A percentile compares a stretch with the other conserved stretches of the same genome.
These are phyloP conservation scores for Seminavis robusta DNA, from an alignment of 108 stramenopile genomes.

Conservation along the genomic window DNA sequence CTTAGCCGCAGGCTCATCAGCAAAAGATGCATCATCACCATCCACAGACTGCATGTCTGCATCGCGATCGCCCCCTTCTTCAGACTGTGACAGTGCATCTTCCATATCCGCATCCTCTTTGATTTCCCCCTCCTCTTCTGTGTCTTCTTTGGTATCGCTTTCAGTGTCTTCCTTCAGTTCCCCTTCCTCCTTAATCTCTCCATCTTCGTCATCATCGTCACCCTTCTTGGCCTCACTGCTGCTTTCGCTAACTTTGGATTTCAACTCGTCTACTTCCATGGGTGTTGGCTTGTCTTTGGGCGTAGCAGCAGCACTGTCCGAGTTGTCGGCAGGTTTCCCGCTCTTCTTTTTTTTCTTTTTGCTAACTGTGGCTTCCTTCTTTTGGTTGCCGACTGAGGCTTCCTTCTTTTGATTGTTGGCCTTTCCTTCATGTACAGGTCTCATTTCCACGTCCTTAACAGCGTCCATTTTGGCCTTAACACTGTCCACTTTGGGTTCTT, in stretches of 20 bases:
- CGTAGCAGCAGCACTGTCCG: neutral
- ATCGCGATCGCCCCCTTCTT: neutral
- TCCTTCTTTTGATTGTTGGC: neutral
- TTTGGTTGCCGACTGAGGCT: neutral
- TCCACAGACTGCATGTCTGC: neutral
- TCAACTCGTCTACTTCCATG: neutral
- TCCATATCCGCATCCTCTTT: conserved; percentile 2
- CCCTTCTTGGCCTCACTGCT: no score
- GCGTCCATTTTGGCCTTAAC: neutral
- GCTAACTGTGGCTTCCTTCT: neutral
- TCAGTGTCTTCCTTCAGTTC: neutral
- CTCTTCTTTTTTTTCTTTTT: no score
- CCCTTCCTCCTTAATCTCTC: conserved; percentile 3
- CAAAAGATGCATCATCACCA: neutral
- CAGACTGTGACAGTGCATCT: neutral
- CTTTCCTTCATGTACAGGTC: neutral
- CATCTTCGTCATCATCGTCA: no score
- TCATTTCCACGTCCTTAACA: neutral
- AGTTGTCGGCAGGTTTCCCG: no score
- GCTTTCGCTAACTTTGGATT: no score
- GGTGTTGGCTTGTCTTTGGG: neutral
- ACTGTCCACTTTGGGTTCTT: neutral
- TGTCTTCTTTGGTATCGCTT: neutral
- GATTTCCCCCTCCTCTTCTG: neutral
- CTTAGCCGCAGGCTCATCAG: neutral